Evolutionary conservation across 2,329 filamentous ascomycete genomes (phyloP).

Genomic region (Rhynchosporium agropyri): DNA sequence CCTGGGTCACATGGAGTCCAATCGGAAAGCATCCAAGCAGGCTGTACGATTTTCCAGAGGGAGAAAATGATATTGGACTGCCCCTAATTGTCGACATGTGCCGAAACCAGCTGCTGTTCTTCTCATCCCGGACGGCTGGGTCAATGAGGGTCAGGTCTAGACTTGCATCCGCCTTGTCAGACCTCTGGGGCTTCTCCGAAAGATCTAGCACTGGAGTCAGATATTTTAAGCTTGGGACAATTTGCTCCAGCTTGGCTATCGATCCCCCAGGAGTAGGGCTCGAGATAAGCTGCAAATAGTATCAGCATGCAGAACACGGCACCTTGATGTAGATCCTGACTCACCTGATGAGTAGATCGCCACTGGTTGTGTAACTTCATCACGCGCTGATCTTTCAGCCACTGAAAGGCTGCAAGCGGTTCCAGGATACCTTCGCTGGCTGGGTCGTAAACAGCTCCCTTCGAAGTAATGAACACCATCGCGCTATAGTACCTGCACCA

Average conservation of each 20-base stretch:
- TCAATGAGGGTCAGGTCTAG: conserved; percentile 1
- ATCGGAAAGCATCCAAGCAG: conserved; percentile 17
- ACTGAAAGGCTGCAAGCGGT: conserved; percentile 17
- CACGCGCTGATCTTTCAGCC: conserved; percentile 18
- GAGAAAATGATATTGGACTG: conserved; percentile 17
- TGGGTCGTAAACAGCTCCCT: conserved; percentile 9
- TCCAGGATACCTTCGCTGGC: conserved; percentile 12
- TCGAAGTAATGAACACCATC: conserved; percentile 20
- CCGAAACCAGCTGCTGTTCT: conserved; percentile 14
- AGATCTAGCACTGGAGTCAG: conserved; percentile 2
- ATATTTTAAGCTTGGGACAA: conserved; percentile 14
- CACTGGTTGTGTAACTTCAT: conserved; percentile 18
- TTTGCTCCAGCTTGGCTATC: conserved; percentile 9
- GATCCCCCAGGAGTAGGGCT: conserved; percentile 1
- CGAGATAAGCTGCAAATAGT: background rate
- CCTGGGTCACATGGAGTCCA: conserved; percentile 6
- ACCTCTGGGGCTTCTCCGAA: conserved; percentile 6
- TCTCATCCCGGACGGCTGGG: background rate
- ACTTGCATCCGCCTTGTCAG: background rate
- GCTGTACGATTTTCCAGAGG: conserved; percentile 14
- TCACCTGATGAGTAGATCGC: conserved; percentile 10
- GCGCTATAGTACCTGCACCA: conserved; percentile 20
- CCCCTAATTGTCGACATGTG: conserved; percentile 15
- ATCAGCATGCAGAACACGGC: background rate
- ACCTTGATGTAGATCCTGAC: background rate